These are phyloP conservation scores for Zizania palustris DNA, from an alignment of 202 grass and related monocot species.

Conservation along the genomic window DNA sequence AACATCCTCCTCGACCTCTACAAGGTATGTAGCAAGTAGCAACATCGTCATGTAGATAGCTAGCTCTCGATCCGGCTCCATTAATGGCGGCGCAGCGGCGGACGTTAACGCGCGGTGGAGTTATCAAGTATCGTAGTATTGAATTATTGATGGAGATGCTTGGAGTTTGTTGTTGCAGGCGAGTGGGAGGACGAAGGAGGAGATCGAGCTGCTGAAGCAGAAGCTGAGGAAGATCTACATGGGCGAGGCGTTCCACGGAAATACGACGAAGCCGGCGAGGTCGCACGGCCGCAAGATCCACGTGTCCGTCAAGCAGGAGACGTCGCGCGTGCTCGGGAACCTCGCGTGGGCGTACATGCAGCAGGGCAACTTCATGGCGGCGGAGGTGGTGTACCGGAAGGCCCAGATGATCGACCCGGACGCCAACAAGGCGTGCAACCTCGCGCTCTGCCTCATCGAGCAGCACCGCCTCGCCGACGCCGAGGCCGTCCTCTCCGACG, in stretches of 20 bases:
- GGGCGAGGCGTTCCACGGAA: constrained; percentile 81
- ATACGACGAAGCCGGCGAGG: constrained; percentile 64
- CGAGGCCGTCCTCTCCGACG: constrained; percentile 45
- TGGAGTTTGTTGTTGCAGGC: constrained; percentile 37
- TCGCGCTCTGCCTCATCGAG: constrained; percentile 73
- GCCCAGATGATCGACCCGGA: constrained; percentile 93
- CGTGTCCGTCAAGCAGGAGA: constrained; percentile 88
- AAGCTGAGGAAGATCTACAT: constrained; percentile 85
- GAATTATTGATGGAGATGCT: too few relatives aligned
- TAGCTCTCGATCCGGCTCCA: too few relatives aligned
- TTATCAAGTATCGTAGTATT: too few relatives aligned
- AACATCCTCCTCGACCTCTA: constrained; percentile 87
- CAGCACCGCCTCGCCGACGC: constrained; percentile 62
- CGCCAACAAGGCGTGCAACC: constrained; percentile 93
- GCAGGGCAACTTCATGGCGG: constrained; percentile 77
- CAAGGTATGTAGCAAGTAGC: too few relatives aligned
- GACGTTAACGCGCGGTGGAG: too few relatives aligned
- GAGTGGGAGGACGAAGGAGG: constrained; percentile 76
- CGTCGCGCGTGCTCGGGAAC: constrained; percentile 79
- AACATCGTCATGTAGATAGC: too few relatives aligned
- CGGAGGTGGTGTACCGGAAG: constrained; percentile 90
- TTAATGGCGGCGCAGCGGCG: too few relatives aligned
- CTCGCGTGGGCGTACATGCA: constrained; percentile 99
- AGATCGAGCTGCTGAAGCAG: constrained; percentile 87
- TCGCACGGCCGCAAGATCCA: constrained; percentile 91